phyloP scores from a whole-genome alignment of 2,329 filamentous ascomycete species.

The Chrysosphaeria jannelii region DNA sequence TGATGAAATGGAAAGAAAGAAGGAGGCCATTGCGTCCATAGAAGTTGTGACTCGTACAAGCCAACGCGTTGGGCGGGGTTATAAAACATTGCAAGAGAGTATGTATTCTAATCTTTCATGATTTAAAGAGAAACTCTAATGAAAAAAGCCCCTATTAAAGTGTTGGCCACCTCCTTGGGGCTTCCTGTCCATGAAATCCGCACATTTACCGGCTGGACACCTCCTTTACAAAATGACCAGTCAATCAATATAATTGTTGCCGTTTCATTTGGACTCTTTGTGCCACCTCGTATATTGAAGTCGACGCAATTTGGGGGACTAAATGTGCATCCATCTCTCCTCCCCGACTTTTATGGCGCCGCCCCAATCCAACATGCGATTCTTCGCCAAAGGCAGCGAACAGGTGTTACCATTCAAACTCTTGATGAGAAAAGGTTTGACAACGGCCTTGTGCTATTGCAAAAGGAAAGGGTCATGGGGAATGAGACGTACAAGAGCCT shows the following conservation, averaged over 20 bases:
- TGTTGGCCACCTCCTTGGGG: conserved; percentile 27
- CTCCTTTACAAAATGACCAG: conserved; percentile 8
- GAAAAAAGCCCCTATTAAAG: conserved; percentile 30
- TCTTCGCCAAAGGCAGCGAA: conserved; percentile 24
- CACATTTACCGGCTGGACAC: conserved; percentile 43
- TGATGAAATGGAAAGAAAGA: conserved; percentile 14
- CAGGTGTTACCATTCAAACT: conserved; percentile 68
- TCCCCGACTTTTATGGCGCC: conserved; percentile 63
- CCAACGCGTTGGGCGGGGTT: conserved; percentile 47
- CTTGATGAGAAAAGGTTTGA: conserved; percentile 53
- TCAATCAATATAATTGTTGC: conserved; percentile 68
- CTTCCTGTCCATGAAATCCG: conserved; percentile 46
- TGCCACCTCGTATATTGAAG: conserved; percentile 45
- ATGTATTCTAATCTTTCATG: not conserved
- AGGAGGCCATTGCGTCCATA: conserved; percentile 35
- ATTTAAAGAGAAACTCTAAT: not conserved
- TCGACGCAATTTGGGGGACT: conserved; percentile 54
- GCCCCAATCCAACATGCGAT: conserved; percentile 72
- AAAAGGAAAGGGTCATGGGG: no score
- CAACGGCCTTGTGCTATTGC: no score
- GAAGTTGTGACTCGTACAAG: conserved; percentile 61
- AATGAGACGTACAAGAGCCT: conserved; percentile 16
- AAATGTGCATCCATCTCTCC: conserved; percentile 75
- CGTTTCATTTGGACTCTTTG: conserved; percentile 79
- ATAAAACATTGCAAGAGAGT: conserved; percentile 36